Evolutionary conservation across 345 rosid genomes (phyloP), one percentile per base, ranked within the genome.

Genomic region (Populus davidiana): DNA sequence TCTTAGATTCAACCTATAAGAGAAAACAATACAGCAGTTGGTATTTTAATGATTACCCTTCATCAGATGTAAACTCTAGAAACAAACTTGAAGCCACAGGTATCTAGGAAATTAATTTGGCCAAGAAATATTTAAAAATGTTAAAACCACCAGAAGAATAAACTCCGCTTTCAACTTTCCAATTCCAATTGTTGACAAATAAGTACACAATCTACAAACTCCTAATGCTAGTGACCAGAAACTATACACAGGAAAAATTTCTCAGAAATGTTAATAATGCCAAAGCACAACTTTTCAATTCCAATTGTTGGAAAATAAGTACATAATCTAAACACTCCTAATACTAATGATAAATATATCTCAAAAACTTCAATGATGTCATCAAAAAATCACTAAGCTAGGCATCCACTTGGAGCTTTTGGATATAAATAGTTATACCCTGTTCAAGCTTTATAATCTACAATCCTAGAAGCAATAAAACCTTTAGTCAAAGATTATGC

Each of bases 1-100:
- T 85, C 93, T 87, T 75, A 94, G 75, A 85, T 92, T 91, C 89
- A 90, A 92, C 88, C 99, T 94, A 87, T 43, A 74, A 84, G 43
- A 71, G 29, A 75, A 74, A 77, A 33, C 23, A 73, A 13, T 31
- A 61, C 21, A 29, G 38, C 75, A 61, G 43, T 67, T 72, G 56
- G 17, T 33, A 67, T 69, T 65, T 52, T 2, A 52, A 38, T 72
- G 65, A 81, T 23, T n/a, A 20, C 6, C 59, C 35, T 21, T 67
- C 71, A 41, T 35, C 62, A 41, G 39, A 67, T 33, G 54, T 9
- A 36, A 75, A 63, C 4, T 29, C 72, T 64, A 41, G 12, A 50
- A 14, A 72, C 70, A 76, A 21, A 70, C n/a, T 29, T 79, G 54
- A 38, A 43, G 67, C 27, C 44, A 67, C 36, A 23, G 54, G 36